phyloP scores from a whole-genome alignment of 2,329 filamentous ascomycete species.

The Aspergillus tubingensis region DNA sequence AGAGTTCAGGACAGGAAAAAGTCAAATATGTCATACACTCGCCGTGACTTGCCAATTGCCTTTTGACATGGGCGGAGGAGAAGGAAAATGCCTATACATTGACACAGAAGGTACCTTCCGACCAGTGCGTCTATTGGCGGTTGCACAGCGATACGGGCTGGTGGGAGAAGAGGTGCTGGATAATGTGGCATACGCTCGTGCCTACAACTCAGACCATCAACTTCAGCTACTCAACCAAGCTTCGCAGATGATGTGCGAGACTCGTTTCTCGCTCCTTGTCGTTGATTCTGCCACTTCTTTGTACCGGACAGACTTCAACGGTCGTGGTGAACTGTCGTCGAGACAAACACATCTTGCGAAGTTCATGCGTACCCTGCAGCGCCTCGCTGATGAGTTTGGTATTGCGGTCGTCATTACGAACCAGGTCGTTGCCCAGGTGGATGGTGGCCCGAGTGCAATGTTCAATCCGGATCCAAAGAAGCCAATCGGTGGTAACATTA shows the following conservation, averaged over 20 bases:
- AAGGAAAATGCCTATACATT: conserved; percentile 98
- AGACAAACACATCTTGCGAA: conserved; percentile 65
- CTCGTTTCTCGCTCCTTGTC: conserved; percentile 89
- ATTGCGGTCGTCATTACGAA: conserved; percentile 99
- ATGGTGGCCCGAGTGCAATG: conserved; percentile 94
- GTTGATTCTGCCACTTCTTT: conserved; percentile 95
- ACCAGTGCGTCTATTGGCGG: conserved; percentile 84
- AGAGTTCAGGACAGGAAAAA: conserved; percentile 97
- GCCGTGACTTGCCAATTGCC: conserved; percentile 96
- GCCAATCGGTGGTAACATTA: conserved; percentile 97
- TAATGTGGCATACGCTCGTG: conserved; percentile 96
- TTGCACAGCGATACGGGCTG: conserved; percentile 90
- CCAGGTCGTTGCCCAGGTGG: conserved; percentile 96
- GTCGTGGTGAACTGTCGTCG: conserved; percentile 94
- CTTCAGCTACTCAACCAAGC: conserved; percentile 93
- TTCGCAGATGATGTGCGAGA: conserved; percentile 99
- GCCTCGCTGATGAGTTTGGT: conserved; percentile 73
- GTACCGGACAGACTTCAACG: conserved; percentile 94
- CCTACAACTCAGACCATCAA: conserved; percentile 98
- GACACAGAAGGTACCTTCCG: conserved; percentile 98
- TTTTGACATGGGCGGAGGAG: conserved; percentile 98
- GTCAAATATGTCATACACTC: conserved; percentile 97
- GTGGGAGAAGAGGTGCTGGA: conserved; percentile 97
- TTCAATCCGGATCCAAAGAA: conserved; percentile 99
- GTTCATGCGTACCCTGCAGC: conserved; percentile 52